These are phyloP conservation scores for Pezicula rhizophila DNA, from an alignment of 2,329 filamentous ascomycete species.

Conservation along the genomic window DNA sequence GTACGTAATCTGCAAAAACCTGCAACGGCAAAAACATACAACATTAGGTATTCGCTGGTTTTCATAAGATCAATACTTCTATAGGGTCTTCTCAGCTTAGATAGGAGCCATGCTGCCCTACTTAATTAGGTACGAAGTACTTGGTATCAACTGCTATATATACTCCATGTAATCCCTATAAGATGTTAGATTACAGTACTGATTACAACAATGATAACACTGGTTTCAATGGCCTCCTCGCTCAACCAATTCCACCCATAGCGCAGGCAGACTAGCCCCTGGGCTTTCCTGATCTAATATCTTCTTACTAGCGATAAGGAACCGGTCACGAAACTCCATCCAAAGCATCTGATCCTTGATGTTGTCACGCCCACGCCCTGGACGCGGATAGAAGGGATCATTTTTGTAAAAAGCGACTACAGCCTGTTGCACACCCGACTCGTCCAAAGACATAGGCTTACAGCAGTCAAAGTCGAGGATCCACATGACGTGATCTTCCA, in stretches of 20 bases:
- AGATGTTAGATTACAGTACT: too few species aligned
- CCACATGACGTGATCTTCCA: conserved; percentile 36
- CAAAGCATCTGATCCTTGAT: background rate
- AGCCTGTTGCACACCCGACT: background rate
- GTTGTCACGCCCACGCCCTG: background rate
- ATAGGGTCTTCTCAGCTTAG: too few species aligned
- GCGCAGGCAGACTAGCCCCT: background rate
- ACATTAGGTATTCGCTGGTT: too few species aligned
- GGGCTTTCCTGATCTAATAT: background rate
- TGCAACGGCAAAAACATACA: too few species aligned
- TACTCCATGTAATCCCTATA: too few species aligned
- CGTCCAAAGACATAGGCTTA: background rate
- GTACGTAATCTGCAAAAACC: too few species aligned
- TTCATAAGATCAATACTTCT: too few species aligned
- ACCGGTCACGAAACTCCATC: background rate
- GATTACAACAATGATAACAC: too few species aligned
- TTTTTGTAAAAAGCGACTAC: background rate
- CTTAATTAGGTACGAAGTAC: too few species aligned
- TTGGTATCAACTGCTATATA: too few species aligned
- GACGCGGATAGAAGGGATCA: background rate
- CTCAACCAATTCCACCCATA: background rate
- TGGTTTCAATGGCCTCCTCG: background rate
- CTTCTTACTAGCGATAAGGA: background rate
- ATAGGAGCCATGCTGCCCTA: too few species aligned
- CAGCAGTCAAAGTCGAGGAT: conserved; percentile 41